Evolutionary conservation across 345 rosid species (phyloP).

Genomic region (Xanthoceras sorbifolium): DNA sequence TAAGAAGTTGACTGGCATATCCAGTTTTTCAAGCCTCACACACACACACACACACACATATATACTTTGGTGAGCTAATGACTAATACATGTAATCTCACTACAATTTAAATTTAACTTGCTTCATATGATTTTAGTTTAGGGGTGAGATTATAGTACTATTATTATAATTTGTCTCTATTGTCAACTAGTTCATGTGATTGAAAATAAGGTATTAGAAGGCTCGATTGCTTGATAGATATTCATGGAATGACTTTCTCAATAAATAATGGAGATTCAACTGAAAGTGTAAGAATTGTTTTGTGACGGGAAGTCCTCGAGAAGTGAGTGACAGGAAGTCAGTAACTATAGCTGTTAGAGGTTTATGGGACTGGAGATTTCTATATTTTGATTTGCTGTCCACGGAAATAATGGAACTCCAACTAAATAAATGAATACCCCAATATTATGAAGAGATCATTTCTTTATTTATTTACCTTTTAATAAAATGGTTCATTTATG

Average conservation of each 20-base stretch:
- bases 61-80: not conserved
- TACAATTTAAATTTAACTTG: not conserved
- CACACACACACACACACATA: too few species aligned
- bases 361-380: not conserved
- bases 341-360: not conserved
- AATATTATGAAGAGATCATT: not conserved
- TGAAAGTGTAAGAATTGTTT: not conserved
- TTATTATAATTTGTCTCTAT: not conserved
- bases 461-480: not conserved
- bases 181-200: not conserved
- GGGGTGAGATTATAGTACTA: not conserved
- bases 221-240: not conserved
- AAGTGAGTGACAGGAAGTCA: not conserved
- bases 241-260: not conserved
- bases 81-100: too few species aligned
- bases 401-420: not conserved
- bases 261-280: not conserved
- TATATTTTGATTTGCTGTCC: not conserved
- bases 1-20: not conserved
- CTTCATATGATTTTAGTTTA: not conserved
- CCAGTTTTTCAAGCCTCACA: not conserved
- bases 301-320: not conserved
- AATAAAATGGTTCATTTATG: not conserved
- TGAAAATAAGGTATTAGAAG: not conserved
- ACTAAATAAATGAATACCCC: not conserved